Percentiles rank a stretch among this genome's conserved stretches.
These are phyloP conservation scores for Chlorella sp. DNA, from an alignment of 139 green algal genomes.

Conservation along the genomic window DNA sequence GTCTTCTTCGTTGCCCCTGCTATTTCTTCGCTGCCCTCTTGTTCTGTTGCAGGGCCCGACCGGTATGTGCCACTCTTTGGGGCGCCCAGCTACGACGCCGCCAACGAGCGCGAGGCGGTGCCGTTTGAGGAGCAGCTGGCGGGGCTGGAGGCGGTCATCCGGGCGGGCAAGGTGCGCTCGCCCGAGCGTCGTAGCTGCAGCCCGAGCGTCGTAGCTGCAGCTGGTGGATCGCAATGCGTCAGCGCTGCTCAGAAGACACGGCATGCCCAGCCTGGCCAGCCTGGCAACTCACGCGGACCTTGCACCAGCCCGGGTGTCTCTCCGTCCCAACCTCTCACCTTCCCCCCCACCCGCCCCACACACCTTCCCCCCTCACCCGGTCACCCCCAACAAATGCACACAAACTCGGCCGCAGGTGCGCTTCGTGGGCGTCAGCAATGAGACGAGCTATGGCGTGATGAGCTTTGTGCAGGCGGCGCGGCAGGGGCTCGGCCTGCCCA, in stretches of 20 bases:
- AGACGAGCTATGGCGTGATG: conserved; percentile 88
- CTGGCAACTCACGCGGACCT: too few species aligned
- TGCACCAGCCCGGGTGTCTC: too few species aligned
- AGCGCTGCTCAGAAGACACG: too few species aligned
- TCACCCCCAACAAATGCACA: background rate
- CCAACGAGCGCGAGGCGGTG: conserved; percentile 61
- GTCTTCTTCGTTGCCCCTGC: too few species aligned
- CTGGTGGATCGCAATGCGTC: too few species aligned
- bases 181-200: too few species aligned
- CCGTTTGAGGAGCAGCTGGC: conserved; percentile 90
- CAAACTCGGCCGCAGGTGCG: conserved; percentile 64
- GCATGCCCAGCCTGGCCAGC: too few species aligned
- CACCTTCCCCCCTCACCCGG: background rate
- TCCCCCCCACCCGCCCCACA: too few species aligned
- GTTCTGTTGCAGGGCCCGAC: too few species aligned
- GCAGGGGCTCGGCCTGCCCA: conserved; percentile 60
- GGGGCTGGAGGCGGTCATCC: conserved; percentile 77
- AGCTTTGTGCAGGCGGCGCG: conserved; percentile 53
- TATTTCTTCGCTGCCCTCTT: too few species aligned
- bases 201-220: too few species aligned
- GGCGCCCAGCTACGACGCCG: conserved; percentile 69
- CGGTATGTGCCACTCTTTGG: conserved; percentile 89
- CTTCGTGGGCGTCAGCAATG: conserved; percentile 89
- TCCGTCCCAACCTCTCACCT: too few species aligned
- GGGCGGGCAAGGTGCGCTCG: conserved; percentile 86